Percentiles rank a stretch among this genome's conserved stretches.
Conservation (phyloP, 139 green algal species). For the Chlorella sp. region DNA sequence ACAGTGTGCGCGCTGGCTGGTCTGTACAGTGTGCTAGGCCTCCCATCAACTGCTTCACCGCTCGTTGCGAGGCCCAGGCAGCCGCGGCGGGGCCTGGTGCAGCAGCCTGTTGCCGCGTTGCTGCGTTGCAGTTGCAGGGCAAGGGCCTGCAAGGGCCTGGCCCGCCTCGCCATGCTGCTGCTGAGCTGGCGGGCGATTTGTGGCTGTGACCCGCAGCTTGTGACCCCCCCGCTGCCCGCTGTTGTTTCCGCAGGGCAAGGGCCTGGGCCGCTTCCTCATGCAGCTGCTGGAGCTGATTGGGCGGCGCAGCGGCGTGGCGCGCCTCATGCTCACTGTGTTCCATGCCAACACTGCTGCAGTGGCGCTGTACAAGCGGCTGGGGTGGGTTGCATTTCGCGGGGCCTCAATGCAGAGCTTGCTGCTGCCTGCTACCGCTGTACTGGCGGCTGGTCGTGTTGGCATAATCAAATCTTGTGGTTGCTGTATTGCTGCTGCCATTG, state of each 20-base stretch:
- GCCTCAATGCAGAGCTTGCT: too few relatives aligned
- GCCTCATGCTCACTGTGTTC: constrained; percentile 67
- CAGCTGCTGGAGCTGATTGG: constrained; percentile 56
- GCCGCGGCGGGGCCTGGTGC: too few relatives aligned
- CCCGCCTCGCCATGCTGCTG: background rate
- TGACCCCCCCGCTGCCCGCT: too few relatives aligned
- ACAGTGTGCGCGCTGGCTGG: background rate
- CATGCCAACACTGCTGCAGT: constrained; percentile 46
- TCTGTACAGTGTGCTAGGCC: background rate
- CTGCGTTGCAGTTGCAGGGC: background rate
- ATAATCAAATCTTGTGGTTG: background rate
- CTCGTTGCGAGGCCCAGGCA: too few relatives aligned
- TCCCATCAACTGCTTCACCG: too few relatives aligned
- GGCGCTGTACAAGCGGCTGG: constrained; percentile 52
- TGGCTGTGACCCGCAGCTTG: too few relatives aligned
- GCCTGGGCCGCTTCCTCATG: constrained; percentile 61
- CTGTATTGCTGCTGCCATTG: background rate
- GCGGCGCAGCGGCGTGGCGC: constrained; percentile 27
- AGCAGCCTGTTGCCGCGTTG: too few relatives aligned
- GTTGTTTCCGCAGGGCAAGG: constrained; percentile 38
- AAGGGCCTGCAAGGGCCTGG: background rate
- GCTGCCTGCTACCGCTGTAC: too few relatives aligned
- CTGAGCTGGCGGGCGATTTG: too few relatives aligned
- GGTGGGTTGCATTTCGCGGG: constrained; percentile 5
- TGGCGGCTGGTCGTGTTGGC: too few relatives aligned